Evolutionary conservation across 208 protist genomes (phyloP).

Genomic region (Acanthamoeba lugdunensis): DNA sequence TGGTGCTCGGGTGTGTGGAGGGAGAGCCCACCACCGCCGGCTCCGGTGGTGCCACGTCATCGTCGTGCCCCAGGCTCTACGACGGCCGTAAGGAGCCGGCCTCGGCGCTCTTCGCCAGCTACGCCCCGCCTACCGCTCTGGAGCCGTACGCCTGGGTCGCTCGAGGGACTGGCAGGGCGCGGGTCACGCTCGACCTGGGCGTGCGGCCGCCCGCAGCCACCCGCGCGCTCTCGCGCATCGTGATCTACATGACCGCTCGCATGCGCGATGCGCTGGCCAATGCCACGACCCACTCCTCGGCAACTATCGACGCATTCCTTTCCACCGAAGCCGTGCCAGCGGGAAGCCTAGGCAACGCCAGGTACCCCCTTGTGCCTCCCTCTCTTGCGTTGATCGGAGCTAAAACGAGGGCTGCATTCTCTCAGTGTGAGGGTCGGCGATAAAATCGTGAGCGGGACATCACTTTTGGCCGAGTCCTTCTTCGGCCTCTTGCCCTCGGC

Average conservation of each 20-base stretch:
- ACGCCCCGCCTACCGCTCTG: not conserved
- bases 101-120: conserved; percentile 11
- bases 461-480: not conserved
- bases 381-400: not conserved
- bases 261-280: conserved; percentile 41
- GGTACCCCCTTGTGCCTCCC: not conserved
- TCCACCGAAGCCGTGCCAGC: not conserved
- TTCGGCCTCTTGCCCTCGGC: conserved; percentile 23
- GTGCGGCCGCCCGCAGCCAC: not conserved
- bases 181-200: conserved; percentile 24
- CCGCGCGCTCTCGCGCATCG: not conserved
- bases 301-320: not conserved
- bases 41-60: not conserved
- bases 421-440: not conserved
- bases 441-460: not conserved
- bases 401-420: not conserved
- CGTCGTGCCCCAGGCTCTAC: conserved; percentile 1
- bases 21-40: not conserved
- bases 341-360: not conserved
- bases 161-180: not conserved
- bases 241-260: not conserved
- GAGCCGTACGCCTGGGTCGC: not conserved
- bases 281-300: not conserved
- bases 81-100: not conserved
- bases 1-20: not conserved